Percentiles rank a stretch among this genome's conserved stretches.
Evolutionary conservation across 176 grass and related monocot genomes (phyloP).

Genomic region (Cenchrus fungigraminus): DNA sequence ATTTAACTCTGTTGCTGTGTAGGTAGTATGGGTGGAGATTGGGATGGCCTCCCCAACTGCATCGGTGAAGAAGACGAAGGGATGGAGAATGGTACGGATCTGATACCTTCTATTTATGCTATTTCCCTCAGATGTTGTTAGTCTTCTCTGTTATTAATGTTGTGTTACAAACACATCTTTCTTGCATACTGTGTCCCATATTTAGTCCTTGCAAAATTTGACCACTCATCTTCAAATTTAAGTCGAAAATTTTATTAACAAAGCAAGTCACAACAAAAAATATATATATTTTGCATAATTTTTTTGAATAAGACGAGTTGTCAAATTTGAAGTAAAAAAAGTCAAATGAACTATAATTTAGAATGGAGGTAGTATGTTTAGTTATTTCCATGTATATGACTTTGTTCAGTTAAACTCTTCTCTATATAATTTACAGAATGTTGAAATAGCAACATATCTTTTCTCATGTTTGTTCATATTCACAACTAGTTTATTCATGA

Average conservation of each 20-base stretch:
- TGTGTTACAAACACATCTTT: neutral
- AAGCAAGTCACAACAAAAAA: too few species aligned
- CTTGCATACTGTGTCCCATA: neutral
- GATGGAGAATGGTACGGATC: neutral
- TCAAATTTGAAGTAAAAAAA: too few species aligned
- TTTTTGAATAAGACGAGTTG: too few species aligned
- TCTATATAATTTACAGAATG: neutral
- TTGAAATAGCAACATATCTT: neutral
- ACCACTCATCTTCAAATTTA: too few species aligned
- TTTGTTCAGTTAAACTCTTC: neutral
- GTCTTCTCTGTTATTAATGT: neutral
- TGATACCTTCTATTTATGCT: neutral
- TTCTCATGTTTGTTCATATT: neutral
- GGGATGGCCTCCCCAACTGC: neutral
- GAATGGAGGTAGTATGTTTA: too few species aligned
- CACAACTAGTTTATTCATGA: neutral
- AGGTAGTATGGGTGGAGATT: slow-evolving; percentile 7
- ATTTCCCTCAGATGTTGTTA: neutral
- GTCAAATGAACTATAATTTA: too few species aligned
- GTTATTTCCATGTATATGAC: neutral
- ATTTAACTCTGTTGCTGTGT: neutral
- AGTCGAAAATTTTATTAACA: too few species aligned
- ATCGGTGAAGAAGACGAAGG: neutral
- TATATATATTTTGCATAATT: too few species aligned
- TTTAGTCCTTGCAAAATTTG: neutral